Conservation (phyloP, 768 basidiomycete genomes). For the Boletus coccyginus region DNA sequence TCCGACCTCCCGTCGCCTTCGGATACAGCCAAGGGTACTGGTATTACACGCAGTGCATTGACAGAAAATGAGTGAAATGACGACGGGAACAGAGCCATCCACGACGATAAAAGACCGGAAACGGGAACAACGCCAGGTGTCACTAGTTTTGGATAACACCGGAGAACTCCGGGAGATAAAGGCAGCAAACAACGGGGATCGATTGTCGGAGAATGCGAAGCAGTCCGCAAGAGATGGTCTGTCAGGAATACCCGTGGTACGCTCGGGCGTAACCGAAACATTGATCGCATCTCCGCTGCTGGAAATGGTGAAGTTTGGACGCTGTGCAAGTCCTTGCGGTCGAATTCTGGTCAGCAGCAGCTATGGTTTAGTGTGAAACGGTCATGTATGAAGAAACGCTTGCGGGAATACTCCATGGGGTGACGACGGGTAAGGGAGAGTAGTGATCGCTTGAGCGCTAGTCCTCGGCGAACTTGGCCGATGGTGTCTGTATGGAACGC, state of each 20-base stretch:
- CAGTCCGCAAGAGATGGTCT: not conserved
- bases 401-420: not conserved
- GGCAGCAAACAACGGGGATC: not conserved
- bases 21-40: no score
- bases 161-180: not conserved
- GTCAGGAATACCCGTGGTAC: not conserved
- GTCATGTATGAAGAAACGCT: not conserved
- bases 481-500: no score
- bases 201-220: not conserved
- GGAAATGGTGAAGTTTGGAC: no score
- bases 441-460: not conserved
- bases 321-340: not conserved
- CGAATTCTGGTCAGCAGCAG: not conserved
- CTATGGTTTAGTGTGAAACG: not conserved
- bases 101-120: no score
- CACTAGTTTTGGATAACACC: no score
- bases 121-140: no score
- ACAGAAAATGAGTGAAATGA: no score
- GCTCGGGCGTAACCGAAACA: not conserved
- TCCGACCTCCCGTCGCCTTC: no score
- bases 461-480: no score
- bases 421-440: not conserved
- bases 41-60: no score
- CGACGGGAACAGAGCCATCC: no score
- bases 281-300: not conserved